Evolutionary conservation across 371 early-diverging fungal species (phyloP), one percentile per base, ranked within the genome.

Genomic region (Mucor ambiguus): DNA sequence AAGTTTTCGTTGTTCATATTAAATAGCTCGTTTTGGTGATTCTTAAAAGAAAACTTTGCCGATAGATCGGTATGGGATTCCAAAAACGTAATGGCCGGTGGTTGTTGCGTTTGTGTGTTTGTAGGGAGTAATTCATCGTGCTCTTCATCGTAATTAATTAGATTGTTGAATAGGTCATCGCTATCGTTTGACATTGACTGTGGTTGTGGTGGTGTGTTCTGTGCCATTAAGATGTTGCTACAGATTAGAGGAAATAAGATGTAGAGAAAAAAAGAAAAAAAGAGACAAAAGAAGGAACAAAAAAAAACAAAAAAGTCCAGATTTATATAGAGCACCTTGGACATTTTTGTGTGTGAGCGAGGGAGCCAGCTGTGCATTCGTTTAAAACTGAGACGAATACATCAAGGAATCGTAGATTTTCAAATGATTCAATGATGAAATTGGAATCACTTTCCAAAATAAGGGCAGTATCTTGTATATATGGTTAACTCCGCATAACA

Each of bases 51-150:
- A 22, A 60, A 32, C 29, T 46, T 61, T 16, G 46, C n/a, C 37
- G 24, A 41, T 11, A 49, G n/a, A 52, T 68, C 61, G n/a, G 63
- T 58, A 22, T 68, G 58, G 7, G 68, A 63, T 24, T 68, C 60
- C 8, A 68, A 49, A 63, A 68, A 68, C 6, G 68, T 68, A n/a
- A 49, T 26, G 12, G 49, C 32, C 22, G 43, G 48, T 48, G 20
- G 26, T 24, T 26, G 10, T 2, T 20, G 18, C 20, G 26, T 49
- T 49, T n/a, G 49, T 49, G 49, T 30, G 48, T 61, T 33, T 46
- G 46, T 7, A 48, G 46, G 20, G 11, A 38, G 11, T 18, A 35
- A 29, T 38, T 52, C 38, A 29, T 43, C 29, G 12, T 43, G 16
- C 2, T 46, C 18, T 18, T 35, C 58, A 32, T 64, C 22, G 16